Base-by-base conservation (phyloP, 2,329 filamentous ascomycete genomes). In the Aureobasidium sp. region DNA sequence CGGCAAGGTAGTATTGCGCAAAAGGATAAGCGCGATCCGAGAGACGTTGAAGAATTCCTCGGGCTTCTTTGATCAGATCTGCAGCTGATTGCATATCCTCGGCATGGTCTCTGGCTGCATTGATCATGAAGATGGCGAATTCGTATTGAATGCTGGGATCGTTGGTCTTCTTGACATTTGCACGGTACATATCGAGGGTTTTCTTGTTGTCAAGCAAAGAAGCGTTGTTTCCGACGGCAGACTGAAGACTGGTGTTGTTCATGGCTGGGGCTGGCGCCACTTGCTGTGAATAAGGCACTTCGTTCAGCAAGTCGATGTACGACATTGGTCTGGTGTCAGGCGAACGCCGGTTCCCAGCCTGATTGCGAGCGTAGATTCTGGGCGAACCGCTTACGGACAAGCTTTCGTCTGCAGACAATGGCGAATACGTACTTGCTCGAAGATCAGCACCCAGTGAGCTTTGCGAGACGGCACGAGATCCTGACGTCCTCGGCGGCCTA, bases 91-190 rank as follows among this genome's bases (percentile, higher is more conserved):
- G 69, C 60, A 54, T 70, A 21, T 70, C 67, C 29, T 68, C 69
- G 63, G 70, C 68, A 47, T 88, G 83, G 70, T 95, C 89, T 71
- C 90, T 88, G 42, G 93, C 92, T 1, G 90, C 87, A 49, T 92
- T 89, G 66, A 97, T 87, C 78, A 99, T 85, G 73, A 95, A 96
- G 38, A 97, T 83, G 2, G 94, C 94, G 74, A 99, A 97, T 31
- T 95, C 94, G 73, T 97, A 97, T 73, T 96, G 91, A 35, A 95
- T 89, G 4, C 88, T 86, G 17, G 87, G 81, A 73, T 96, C 91
- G 64, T 88, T 94, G 2, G 94, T 95, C 78, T 99, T 99, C 77
- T 96, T 97, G 61, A 96, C 90, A 69, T 97, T 99, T 60, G 88
- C 87, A 46, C 93, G 84, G 73, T 99, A 99, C 93, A 97, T 96